Evolutionary conservation across 2,329 filamentous ascomycete species (phyloP), one percentile per base, ranked within the genome.

Genomic region (Pyrenochaeta sp.): DNA sequence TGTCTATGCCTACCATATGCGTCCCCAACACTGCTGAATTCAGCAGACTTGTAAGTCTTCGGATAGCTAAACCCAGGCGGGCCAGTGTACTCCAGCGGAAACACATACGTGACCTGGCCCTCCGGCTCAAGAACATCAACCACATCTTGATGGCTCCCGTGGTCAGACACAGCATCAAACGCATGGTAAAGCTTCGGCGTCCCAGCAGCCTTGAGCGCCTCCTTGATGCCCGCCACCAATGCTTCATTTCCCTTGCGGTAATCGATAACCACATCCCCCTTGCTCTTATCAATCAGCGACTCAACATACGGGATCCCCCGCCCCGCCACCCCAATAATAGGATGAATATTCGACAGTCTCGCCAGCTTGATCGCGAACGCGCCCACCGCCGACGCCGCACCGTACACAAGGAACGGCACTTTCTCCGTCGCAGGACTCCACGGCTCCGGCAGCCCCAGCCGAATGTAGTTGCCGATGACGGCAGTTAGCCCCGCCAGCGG

Each of bases 161-260:
- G 19, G 3, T 13, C 13, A 13, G 23, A 20, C 8, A 30, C 27
- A 6, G 24, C 15, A 21, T 39, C 35, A 3, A 17, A 10, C 6
- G 35, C 35, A 14, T 27, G 13, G 18, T 21, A 21, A 3, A 17
- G 13, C 9, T 7, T 30, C n/a, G 18, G n/a, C n/a, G n/a, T n/a
- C n/a, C n/a, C n/a, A n/a, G n/a, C 3, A 4, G 21, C 26, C 17
- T 30, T 21, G 6, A 44, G 34, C 11, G 23, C 26, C 6, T 23
- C n/a, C 7, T 19, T 26, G 18, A 44, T 35, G 19, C 38, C 11
- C 11, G 26, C 9, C 0, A 45, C 31, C 6, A 30, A 21, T 13
- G 23, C 23, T 19, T 80, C 78, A 37, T 78, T 72, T 7, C 82
- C 82, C 1, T 72, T 61, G 15, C 80, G 78, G 60, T 83, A 82